These are phyloP conservation scores for Thelonectria rubi DNA, from an alignment of 2,329 filamentous ascomycete genomes.

Conservation along the genomic window DNA sequence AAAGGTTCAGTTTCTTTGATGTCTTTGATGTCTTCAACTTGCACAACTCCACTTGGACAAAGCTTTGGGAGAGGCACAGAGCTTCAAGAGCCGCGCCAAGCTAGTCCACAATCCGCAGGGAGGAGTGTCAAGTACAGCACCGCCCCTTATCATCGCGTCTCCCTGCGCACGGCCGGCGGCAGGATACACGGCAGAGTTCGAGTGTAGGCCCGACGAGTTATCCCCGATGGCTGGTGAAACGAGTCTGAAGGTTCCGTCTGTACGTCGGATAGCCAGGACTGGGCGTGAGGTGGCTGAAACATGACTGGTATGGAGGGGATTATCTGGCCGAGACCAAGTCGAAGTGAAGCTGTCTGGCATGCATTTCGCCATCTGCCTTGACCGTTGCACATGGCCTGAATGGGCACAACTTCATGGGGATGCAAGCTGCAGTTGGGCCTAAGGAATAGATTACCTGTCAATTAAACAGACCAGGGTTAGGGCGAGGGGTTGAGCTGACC, in stretches of 20 bases:
- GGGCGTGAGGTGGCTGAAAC: slow-evolving; percentile 37
- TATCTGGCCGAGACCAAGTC: slow-evolving; percentile 25
- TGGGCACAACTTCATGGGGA: too few relatives aligned
- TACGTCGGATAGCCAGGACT: neutral
- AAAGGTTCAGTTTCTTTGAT: neutral
- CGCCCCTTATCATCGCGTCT: slow-evolving; percentile 22
- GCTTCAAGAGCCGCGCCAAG: slow-evolving; percentile 15
- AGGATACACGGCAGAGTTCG: too few relatives aligned
- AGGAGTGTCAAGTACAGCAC: slow-evolving; percentile 21
- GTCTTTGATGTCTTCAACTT: slow-evolving; percentile 1
- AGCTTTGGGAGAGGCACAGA: slow-evolving; percentile 7
- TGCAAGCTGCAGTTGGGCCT: neutral
- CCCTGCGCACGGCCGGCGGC: neutral
- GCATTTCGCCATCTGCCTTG: slow-evolving; percentile 11
- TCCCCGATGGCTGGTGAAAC: slow-evolving; percentile 18
- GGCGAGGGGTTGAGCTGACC: neutral
- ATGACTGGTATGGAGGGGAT: slow-evolving; percentile 36
- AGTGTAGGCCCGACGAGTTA: neutral
- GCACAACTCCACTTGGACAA: slow-evolving; percentile 22
- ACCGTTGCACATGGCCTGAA: neutral
- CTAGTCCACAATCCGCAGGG: slow-evolving; percentile 25
- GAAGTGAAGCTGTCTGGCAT: slow-evolving; percentile 15
- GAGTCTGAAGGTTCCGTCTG: slow-evolving; percentile 1
- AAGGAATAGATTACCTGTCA: slow-evolving; percentile 25
- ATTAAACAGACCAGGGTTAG: slow-evolving; percentile 7